Evolutionary conservation across 1,139 yeast genomes (phyloP).

Genomic region (Schwanniomyces etchellsii): DNA sequence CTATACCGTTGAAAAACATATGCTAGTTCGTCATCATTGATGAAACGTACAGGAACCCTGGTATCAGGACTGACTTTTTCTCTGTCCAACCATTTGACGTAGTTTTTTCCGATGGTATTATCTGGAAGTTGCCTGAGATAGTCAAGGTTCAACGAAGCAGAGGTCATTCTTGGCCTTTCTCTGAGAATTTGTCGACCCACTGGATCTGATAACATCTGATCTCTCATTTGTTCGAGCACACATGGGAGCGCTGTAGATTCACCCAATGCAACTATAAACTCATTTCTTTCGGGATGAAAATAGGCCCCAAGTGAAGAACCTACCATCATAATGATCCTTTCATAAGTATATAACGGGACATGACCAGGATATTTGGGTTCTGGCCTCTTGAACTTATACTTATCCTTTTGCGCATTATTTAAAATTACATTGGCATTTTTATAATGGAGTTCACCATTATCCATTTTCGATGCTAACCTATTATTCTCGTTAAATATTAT

Average conservation of each 20-base stretch:
- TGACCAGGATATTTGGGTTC: conserved; percentile 69
- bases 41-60: conserved; percentile 77
- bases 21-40: conserved; percentile 87
- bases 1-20: conserved; percentile 88
- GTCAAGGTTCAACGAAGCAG: conserved; percentile 61
- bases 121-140: conserved; percentile 55
- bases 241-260: conserved; percentile 81
- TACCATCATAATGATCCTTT: conserved; percentile 56
- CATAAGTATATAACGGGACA: conserved; percentile 64
- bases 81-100: conserved; percentile 73
- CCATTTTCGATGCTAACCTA: conserved; percentile 54
- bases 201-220: conserved; percentile 68
- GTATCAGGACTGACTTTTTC: conserved; percentile 96
- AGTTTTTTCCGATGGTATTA: conserved; percentile 75
- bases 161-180: conserved; percentile 81
- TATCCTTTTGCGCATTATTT: conserved; percentile 19
- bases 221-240: conserved; percentile 57
- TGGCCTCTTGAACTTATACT: conserved; percentile 31
- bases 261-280: conserved; percentile 87
- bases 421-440: conserved; percentile 28
- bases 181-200: conserved; percentile 72
- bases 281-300: conserved; percentile 75
- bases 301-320: conserved; percentile 84
- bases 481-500: conserved; percentile 45
- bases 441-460: conserved; percentile 46